Base-by-base conservation (phyloP, 805 yeast genomes). In the Spathaspora hagerdaliae region DNA sequence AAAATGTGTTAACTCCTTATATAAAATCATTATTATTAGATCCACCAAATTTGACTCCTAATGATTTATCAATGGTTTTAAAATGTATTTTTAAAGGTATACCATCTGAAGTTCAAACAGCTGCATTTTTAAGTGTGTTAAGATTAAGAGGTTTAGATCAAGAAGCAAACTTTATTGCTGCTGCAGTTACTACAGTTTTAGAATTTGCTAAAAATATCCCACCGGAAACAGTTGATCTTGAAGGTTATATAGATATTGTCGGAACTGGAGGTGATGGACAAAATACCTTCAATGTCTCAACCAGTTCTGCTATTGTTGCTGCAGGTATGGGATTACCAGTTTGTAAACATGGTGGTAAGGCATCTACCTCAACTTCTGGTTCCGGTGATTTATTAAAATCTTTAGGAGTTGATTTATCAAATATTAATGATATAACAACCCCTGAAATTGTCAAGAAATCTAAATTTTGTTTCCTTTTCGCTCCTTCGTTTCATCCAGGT, bases 201-300 rank as follows among this genome's bases (percentile, higher is more conserved):
- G 79, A 80, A 54, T 83, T 76, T 54, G 82, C 94, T 6, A 77
- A 75, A 41, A 53, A 71, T 9, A 77, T 88, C n/a, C 68, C 74
- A 8, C 61, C 73, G 2, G 56, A 65, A 7, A 53, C 58, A 1
- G 76, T 78, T 11, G 78, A 76, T 35, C 55, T 67, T 1, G 64
- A 62, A 1, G 85, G 85, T 0, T 85, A 77, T 53, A 74, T 85
- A 6, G 99, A 94, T 63, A 87, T 94, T 29, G 99, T 94, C 6
- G 99, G 99, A 1, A 94, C 99, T 0, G 99, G 99, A 27, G 99
- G 99, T 12, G 99, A 94, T 61, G 97, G 97, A 1, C 96, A 94
- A 60, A 85, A 94, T 61, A 94, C 99, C 0, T 94, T 94, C 70
- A 94, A 94, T 56, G 99, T 94, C 2, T 85, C 96, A 12, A 94